These are phyloP conservation scores for Pelargonium australe DNA, from an alignment of 441 rosid genomes.

Conservation along the genomic window DNA sequence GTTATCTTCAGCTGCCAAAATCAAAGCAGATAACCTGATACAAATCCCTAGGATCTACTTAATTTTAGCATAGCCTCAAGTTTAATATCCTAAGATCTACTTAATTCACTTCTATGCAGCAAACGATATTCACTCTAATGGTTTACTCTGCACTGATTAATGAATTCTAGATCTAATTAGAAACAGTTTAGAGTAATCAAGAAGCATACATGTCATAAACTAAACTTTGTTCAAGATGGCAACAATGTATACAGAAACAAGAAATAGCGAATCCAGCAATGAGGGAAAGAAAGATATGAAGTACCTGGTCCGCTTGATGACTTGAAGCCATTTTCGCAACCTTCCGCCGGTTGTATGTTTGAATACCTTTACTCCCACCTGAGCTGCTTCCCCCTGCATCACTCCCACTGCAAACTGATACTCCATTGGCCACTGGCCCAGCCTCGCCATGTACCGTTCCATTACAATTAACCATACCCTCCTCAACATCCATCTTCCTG, in stretches of 20 bases:
- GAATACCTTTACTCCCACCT: constrained; percentile 30
- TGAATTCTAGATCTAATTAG: too few species aligned
- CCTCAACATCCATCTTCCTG: constrained; percentile 38
- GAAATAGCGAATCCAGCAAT: not conserved
- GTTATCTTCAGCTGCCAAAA: too few species aligned
- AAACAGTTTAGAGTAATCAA: too few species aligned
- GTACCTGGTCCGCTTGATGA: constrained; percentile 40
- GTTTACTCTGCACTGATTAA: too few species aligned
- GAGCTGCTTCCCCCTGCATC: constrained; percentile 37
- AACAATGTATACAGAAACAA: not conserved
- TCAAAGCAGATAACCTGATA: too few species aligned
- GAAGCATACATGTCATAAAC: too few species aligned
- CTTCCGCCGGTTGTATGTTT: constrained; percentile 73
- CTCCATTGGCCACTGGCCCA: constrained; percentile 29
- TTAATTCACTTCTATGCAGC: too few species aligned
- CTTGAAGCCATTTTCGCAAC: constrained; percentile 31
- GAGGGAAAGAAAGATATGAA: constrained; percentile 18
- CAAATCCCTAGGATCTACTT: too few species aligned
- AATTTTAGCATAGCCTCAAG: too few species aligned
- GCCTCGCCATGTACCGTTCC: constrained; percentile 21
- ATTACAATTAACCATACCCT: constrained; percentile 36
- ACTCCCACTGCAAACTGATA: constrained; percentile 27
- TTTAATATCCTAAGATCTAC: too few species aligned
- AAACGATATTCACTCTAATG: too few species aligned
- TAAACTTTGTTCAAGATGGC: not conserved